These are phyloP conservation scores for Leccinum fibrillosum DNA, from an alignment of 768 basidiomycete genomes.

Conservation along the genomic window DNA sequence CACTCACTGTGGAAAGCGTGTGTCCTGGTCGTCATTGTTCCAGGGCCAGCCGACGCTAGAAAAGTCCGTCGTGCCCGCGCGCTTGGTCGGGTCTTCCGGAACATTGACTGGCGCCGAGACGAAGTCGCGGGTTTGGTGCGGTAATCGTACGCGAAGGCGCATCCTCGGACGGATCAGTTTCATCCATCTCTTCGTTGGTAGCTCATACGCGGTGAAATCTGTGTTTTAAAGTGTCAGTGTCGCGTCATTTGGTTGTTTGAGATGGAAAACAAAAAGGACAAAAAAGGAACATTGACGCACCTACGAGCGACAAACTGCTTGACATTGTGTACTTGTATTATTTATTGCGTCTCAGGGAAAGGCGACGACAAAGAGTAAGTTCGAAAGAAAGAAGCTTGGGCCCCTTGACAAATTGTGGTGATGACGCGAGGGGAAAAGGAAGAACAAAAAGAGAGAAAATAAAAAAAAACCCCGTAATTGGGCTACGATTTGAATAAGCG, in stretches of 20 bases:
- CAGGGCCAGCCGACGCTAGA: conserved; percentile 14
- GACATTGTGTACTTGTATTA: background rate
- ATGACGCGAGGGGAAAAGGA: background rate
- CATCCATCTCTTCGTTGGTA: conserved; percentile 21
- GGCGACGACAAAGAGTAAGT: background rate
- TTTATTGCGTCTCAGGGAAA: background rate
- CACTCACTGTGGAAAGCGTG: conserved; percentile 16
- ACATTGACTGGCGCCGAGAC: conserved; percentile 16
- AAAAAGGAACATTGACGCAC: conserved; percentile 7
- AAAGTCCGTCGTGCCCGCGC: background rate
- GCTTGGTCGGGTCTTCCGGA: background rate
- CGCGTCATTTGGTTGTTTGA: background rate
- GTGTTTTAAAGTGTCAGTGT: background rate
- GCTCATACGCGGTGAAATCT: conserved; percentile 25
- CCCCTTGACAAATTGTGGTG: background rate
- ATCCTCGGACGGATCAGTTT: conserved; percentile 19
- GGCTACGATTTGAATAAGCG: background rate
- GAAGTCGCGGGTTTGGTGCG: conserved; percentile 1
- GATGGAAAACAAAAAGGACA: background rate
- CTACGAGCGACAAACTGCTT: conserved; percentile 13
- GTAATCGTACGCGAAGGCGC: conserved; percentile 18
- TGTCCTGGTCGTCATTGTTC: conserved; percentile 3
- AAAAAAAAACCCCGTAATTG: background rate
- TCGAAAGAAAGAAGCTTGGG: background rate
- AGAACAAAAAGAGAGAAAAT: background rate